phyloP scores from a whole-genome alignment of 768 basidiomycete species.

The Amylocystis lapponica region DNA sequence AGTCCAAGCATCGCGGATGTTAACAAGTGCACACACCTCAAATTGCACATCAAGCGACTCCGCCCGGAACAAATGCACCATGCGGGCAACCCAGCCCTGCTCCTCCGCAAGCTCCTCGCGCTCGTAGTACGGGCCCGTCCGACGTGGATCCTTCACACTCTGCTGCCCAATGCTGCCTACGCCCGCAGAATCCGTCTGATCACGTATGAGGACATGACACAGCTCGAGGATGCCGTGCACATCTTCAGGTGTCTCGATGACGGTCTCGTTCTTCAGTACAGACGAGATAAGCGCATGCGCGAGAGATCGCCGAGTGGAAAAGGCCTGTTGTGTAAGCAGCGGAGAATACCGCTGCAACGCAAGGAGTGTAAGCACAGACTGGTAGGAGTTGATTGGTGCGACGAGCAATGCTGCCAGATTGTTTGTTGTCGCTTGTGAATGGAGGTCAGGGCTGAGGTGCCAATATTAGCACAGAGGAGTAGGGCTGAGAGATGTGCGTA shows the following conservation, averaged over 20 bases:
- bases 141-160: slow-evolving; percentile 20
- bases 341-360: slow-evolving; percentile 88
- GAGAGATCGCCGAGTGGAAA: slow-evolving; percentile 84
- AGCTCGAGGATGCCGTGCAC: slow-evolving; percentile 91
- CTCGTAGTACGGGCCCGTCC: slow-evolving; percentile 43
- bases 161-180: slow-evolving; percentile 4
- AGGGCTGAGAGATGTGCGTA: slow-evolving; percentile 21
- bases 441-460: slow-evolving; percentile 69
- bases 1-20: not conserved
- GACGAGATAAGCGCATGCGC: slow-evolving; percentile 93
- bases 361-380: slow-evolving; percentile 94
- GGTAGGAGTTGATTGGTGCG: slow-evolving; percentile 94
- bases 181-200: slow-evolving; percentile 57
- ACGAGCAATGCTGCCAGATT: slow-evolving; percentile 91
- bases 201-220: slow-evolving; percentile 88
- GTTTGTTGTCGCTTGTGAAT: slow-evolving; percentile 77
- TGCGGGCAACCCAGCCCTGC: slow-evolving; percentile 97
- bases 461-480: slow-evolving; percentile 6
- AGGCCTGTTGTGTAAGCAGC: slow-evolving; percentile 80
- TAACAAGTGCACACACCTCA: slow-evolving; percentile 51
- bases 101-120: slow-evolving; percentile 94
- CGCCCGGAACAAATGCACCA: slow-evolving; percentile 92
- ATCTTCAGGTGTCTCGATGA: slow-evolving; percentile 90
- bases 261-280: slow-evolving; percentile 94
- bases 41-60: slow-evolving; percentile 88